Evolutionary conservation across 1,139 yeast genomes (phyloP).

Genomic region (Meyerozyma guilliermondii): DNA sequence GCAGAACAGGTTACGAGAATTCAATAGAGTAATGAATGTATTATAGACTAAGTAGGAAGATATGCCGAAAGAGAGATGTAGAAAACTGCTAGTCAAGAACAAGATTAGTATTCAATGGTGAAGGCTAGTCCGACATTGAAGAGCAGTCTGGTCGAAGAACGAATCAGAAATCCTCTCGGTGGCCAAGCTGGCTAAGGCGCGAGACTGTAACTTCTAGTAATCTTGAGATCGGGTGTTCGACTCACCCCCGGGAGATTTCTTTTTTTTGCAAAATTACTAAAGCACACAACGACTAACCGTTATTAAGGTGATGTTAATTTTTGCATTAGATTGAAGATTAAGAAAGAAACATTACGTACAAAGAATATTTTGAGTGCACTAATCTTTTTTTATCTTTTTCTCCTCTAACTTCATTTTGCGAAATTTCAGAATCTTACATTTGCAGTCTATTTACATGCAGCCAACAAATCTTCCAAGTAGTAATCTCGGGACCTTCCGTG

Average conservation of each 20-base stretch:
- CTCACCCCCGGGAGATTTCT: slow-evolving; percentile 16
- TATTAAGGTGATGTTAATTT: no score
- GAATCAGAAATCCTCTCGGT: slow-evolving; percentile 10
- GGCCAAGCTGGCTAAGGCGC: slow-evolving; percentile 19
- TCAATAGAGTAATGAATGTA: neutral
- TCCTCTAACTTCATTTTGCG: neutral
- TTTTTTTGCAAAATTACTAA: slow-evolving; percentile 1
- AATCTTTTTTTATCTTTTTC: no score
- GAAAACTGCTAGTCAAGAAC: no score
- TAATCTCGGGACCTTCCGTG: slow-evolving; percentile 24
- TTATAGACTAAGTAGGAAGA: neutral
- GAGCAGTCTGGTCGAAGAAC: neutral
- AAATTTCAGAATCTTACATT: neutral
- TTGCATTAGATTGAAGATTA: no score
- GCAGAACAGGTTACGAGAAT: slow-evolving; percentile 8
- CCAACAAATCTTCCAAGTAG: slow-evolving; percentile 32
- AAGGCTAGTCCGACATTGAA: no score
- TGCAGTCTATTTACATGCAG: neutral
- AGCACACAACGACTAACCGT: no score
- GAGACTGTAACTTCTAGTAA: slow-evolving; percentile 14
- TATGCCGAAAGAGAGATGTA: neutral
- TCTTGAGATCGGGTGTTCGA: slow-evolving; percentile 18
- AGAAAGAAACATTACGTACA: no score
- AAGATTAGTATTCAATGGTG: no score
- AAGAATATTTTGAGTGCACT: no score